Base-by-base conservation (phyloP, 2,329 filamentous ascomycete genomes). In the Clonostachys byssicola region DNA sequence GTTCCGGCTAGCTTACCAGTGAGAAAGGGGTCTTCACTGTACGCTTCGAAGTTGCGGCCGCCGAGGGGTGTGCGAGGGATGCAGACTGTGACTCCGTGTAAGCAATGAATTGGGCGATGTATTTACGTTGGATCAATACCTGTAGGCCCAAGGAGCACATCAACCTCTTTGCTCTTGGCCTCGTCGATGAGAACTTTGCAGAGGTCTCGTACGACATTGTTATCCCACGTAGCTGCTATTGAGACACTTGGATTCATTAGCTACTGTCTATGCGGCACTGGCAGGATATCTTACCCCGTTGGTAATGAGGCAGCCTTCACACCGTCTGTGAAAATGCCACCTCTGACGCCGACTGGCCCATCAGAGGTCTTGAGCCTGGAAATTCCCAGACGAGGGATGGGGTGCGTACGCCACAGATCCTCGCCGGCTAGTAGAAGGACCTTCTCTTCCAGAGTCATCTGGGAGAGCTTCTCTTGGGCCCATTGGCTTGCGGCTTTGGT, bases 1-100 rank as follows among this genome's bases (percentile, higher is more conserved):
- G 62, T 57, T 14, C 65, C 62, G 6, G 69, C 68, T 16, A 70
- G 59, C 34, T 64, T 59, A 33, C 71, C 70, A 36, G 67, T 61
- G 12, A 73, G 58, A 33, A 67, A 59, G 17, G 70, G 70, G 52
- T 74, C 71, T 51, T 74, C 67, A 34, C 62, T 65, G 49, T 70
- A 67, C 40, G 61, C 64, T 52, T 73, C 71, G 48, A 73, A 73
- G 17, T 67, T 67, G 42, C 71, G 62, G 16, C 70, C 71, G 13
- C 69, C 69, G 3, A 73, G 59, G 0, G 70, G 70, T 6, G 63
- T 66, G 14, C 69, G 40, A 18, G 36, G 36, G 17, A 39, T 39
- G 12, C 36, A 39, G 36, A 39, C 36, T 39, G 36, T 10, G 12
- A n/a, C 14, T 39, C 12, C 10, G 7, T n/a, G 10, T 39, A n/a